These are phyloP conservation scores for Carex scoparia DNA, from an alignment of 176 grass and related monocot species.

Conservation along the genomic window DNA sequence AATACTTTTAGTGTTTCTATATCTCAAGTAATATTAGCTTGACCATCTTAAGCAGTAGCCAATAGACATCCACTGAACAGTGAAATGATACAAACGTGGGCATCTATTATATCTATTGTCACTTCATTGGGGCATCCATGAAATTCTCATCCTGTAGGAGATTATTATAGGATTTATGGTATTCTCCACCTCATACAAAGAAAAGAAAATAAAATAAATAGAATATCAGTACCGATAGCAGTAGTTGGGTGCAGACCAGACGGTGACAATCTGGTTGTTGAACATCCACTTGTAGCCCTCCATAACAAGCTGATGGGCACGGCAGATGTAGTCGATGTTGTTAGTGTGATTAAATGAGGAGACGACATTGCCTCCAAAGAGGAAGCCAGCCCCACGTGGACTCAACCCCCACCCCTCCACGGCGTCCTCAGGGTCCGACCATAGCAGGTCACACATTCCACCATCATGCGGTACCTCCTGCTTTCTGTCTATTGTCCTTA, in stretches of 20 bases:
- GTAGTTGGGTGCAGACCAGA: conserved; percentile 99
- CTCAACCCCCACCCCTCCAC: conserved; percentile 95
- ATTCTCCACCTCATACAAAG: not conserved
- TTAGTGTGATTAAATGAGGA: conserved; percentile 86
- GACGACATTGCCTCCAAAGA: conserved; percentile 91
- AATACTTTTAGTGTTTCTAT: not conserved
- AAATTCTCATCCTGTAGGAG: not conserved
- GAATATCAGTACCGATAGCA: conserved; percentile 77
- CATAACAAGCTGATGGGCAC: conserved; percentile 98
- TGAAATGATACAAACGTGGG: not conserved
- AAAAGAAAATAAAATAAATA: not conserved
- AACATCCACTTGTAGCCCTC: conserved; percentile 99
- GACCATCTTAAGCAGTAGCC: not conserved
- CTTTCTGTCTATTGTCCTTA: conserved; percentile 97
- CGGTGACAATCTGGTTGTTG: conserved; percentile 92
- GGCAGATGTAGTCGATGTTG: conserved; percentile 96
- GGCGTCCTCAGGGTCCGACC: conserved; percentile 96
- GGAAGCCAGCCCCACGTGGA: conserved; percentile 88
- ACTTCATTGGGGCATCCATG: not conserved
- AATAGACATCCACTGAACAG: not conserved
- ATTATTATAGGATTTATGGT: not conserved
- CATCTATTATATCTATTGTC: not conserved
- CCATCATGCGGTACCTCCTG: conserved; percentile 99
- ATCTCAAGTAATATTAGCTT: not conserved
- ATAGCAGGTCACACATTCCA: conserved; percentile 98